Evolutionary conservation across 495 filamentous ascomycete species (phyloP).

Genomic region (Penicillium alfredii): DNA sequence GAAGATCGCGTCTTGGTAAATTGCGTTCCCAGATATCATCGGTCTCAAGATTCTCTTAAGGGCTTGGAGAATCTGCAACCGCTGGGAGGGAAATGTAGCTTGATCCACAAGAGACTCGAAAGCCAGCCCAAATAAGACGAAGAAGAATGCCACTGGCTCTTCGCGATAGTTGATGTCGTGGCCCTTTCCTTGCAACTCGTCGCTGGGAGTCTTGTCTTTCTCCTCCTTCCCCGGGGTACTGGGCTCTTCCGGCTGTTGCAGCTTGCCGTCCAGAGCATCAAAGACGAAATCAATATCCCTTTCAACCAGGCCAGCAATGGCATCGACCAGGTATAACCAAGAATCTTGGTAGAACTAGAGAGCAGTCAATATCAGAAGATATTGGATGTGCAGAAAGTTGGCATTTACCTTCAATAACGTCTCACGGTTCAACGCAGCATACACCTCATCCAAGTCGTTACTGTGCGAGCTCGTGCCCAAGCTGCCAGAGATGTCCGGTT

Average conservation of each 20-base stretch:
- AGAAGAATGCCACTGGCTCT: slow-evolving; percentile 98
- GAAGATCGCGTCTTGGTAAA: slow-evolving; percentile 93
- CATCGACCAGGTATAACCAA: slow-evolving; percentile 94
- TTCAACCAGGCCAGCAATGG: slow-evolving; percentile 94
- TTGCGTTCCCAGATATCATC: slow-evolving; percentile 91
- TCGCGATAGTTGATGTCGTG: slow-evolving; percentile 93
- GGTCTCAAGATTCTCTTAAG: slow-evolving; percentile 93
- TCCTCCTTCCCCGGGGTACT: slow-evolving; percentile 28
- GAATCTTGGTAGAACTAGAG: slow-evolving; percentile 88
- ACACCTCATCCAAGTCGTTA: slow-evolving; percentile 80
- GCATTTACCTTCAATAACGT: slow-evolving; percentile 66
- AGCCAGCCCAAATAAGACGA: slow-evolving; percentile 92
- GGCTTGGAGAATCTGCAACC: slow-evolving; percentile 81
- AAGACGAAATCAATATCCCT: slow-evolving; percentile 97
- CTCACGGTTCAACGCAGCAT: slow-evolving; percentile 89
- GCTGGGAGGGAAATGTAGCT: slow-evolving; percentile 69
- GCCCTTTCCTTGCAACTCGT: slow-evolving; percentile 47
- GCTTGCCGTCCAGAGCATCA: slow-evolving; percentile 86
- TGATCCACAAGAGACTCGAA: slow-evolving; percentile 90
- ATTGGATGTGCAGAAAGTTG: neutral
- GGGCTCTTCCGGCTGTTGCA: slow-evolving; percentile 21
- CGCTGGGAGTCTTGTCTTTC: slow-evolving; percentile 42
- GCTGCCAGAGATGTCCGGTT: slow-evolving; percentile 91
- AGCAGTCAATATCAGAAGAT: too few species aligned
- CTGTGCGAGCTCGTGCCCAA: slow-evolving; percentile 62